phyloP scores from a whole-genome alignment of 2,329 filamentous ascomycete genomes.

The Xylaria polymorpha region DNA sequence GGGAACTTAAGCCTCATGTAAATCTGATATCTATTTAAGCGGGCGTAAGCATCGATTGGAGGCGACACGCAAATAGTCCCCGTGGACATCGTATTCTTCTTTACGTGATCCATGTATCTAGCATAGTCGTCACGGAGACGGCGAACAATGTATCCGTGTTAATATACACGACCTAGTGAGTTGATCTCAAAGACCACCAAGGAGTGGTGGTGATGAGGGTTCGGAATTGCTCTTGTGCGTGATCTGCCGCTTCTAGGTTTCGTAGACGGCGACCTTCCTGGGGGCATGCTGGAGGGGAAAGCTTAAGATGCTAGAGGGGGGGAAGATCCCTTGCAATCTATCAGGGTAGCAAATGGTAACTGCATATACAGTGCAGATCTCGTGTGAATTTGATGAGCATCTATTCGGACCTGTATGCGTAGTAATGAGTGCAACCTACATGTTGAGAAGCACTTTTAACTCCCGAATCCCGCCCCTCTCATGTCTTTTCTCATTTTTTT shows the following conservation, averaged over 20 bases:
- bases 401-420: neutral
- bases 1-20: slow-evolving; percentile 6
- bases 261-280: slow-evolving; percentile 20
- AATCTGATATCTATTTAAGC: neutral
- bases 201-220: neutral
- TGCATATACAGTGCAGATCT: slow-evolving; percentile 22
- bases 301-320: slow-evolving; percentile 16
- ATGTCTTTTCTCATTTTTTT: slow-evolving; percentile 19
- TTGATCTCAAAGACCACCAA: neutral
- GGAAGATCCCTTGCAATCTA: neutral
- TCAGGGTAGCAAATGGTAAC: slow-evolving; percentile 16
- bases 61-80: neutral
- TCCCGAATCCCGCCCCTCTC: neutral
- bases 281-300: slow-evolving; percentile 22
- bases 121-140: neutral
- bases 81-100: neutral
- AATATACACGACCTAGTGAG: neutral
- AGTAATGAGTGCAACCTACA: neutral
- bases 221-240: slow-evolving; percentile 3
- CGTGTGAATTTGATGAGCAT: neutral
- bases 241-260: slow-evolving; percentile 29
- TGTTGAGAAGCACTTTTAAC: neutral
- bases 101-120: neutral
- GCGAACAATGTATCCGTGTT: neutral
- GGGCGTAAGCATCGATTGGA: neutral